Conservation (phyloP, 176 grass and related monocot species). For the Alloteropsis semialata region DNA sequence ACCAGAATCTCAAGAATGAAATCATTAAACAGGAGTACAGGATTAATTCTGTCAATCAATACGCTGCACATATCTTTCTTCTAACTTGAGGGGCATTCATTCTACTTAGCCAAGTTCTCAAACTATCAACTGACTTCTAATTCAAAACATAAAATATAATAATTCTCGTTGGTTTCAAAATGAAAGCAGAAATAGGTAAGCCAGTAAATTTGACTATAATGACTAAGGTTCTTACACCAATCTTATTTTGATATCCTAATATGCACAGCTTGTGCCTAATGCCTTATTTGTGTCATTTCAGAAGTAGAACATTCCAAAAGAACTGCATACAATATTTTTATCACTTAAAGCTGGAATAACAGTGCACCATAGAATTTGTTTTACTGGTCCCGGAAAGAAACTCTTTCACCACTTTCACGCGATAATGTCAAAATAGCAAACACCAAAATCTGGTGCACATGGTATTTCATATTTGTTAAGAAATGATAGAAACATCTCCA, state of each 20-base stretch:
- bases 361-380: neutral
- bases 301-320: neutral
- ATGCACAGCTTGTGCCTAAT: neutral
- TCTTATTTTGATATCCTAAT: neutral
- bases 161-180: neutral
- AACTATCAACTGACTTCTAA: neutral
- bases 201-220: neutral
- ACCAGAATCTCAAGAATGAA: conserved; percentile 25
- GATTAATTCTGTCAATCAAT: neutral
- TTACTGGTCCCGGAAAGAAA: neutral
- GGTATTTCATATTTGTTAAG: neutral
- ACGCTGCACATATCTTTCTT: conserved; percentile 26
- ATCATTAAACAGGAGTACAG: conserved; percentile 9
- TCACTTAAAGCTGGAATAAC: neutral
- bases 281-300: neutral
- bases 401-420: neutral
- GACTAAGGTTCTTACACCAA: neutral
- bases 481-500: neutral
- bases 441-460: neutral
- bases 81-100: conserved; percentile 4
- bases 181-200: neutral
- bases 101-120: conserved; percentile 19
- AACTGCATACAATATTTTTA: neutral
- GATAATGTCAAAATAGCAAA: neutral
- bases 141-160: neutral